Percentiles rank a stretch among this genome's conserved stretches.
Conservation (phyloP, 495 filamentous ascomycete genomes). For the Penicillium ucsense region DNA sequence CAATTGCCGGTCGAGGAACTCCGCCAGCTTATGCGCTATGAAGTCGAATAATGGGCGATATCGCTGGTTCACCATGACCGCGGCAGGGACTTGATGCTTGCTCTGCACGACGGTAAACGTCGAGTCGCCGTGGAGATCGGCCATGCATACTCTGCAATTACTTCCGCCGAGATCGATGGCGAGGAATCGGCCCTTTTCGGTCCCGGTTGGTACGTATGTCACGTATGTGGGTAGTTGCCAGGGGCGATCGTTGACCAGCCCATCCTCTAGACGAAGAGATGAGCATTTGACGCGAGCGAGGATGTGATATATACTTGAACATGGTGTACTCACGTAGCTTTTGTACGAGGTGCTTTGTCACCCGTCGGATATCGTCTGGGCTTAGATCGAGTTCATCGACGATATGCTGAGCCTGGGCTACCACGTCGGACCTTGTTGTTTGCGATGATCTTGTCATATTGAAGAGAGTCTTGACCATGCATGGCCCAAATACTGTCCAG, state of each 20-base stretch:
- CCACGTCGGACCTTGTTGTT: not conserved
- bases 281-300: not conserved
- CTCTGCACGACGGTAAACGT: slow-evolving; percentile 8
- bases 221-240: slow-evolving; percentile 2
- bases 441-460: too few relatives aligned
- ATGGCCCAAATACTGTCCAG: too few relatives aligned
- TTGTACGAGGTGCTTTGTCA: not conserved
- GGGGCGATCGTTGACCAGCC: not conserved
- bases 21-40: slow-evolving; percentile 8
- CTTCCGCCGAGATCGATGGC: slow-evolving; percentile 63
- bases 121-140: slow-evolving; percentile 43
- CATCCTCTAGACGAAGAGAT: not conserved
- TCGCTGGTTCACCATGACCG: slow-evolving; percentile 10
- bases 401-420: not conserved
- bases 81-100: slow-evolving; percentile 6
- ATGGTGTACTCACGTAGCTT: not conserved
- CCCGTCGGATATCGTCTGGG: not conserved
- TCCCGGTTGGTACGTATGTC: slow-evolving; percentile 38
- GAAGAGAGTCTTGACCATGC: too few relatives aligned
- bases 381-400: not conserved
- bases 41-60: slow-evolving; percentile 14
- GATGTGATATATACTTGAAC: not conserved
- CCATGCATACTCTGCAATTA: slow-evolving; percentile 57
- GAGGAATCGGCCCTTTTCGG: slow-evolving; percentile 49
- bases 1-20: slow-evolving; percentile 3